phyloP scores from a whole-genome alignment of 139 green algal species.

The Tetraselmis striata region DNA sequence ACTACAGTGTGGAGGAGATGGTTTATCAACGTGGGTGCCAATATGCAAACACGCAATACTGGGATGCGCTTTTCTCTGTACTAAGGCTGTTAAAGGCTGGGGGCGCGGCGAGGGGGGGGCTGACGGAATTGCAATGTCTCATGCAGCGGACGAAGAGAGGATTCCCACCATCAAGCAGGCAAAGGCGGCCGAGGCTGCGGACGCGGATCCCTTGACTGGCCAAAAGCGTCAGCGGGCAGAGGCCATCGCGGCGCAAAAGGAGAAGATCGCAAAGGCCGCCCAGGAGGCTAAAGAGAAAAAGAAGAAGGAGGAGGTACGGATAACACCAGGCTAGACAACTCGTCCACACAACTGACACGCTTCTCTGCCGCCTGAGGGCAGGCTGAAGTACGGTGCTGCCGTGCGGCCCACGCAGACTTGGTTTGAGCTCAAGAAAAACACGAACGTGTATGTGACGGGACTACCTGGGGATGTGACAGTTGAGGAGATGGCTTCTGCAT shows the following conservation, averaged over 20 bases:
- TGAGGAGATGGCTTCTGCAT: conserved; percentile 61
- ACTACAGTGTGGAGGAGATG: conserved; percentile 56
- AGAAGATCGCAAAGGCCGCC: neutral
- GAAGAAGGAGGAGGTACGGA: conserved; percentile 3
- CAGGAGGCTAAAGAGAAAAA: conserved; percentile 16
- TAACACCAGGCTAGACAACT: neutral
- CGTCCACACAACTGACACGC: neutral
- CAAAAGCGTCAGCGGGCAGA: conserved; percentile 11
- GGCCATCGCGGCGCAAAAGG: conserved; percentile 6
- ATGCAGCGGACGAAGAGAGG: conserved; percentile 44
- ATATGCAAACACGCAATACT: too few relatives aligned
- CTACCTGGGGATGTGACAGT: conserved; percentile 78
- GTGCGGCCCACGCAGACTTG: conserved; percentile 29
- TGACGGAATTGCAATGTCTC: too few relatives aligned
- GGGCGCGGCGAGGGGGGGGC: too few relatives aligned
- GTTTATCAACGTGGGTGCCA: conserved; percentile 25
- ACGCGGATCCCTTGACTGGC: conserved; percentile 1
- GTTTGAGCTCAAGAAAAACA: conserved; percentile 87
- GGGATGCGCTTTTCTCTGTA: too few relatives aligned
- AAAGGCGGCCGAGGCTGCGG: conserved; percentile 2
- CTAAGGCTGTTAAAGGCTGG: too few relatives aligned
- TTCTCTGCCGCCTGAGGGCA: neutral
- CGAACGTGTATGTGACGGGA: conserved; percentile 88
- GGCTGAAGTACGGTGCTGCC: neutral
- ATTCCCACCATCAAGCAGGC: conserved; percentile 37